These are phyloP conservation scores for Globisporangium orthogonon DNA, from an alignment of 352 stramenopile genomes.

Conservation along the genomic window DNA sequence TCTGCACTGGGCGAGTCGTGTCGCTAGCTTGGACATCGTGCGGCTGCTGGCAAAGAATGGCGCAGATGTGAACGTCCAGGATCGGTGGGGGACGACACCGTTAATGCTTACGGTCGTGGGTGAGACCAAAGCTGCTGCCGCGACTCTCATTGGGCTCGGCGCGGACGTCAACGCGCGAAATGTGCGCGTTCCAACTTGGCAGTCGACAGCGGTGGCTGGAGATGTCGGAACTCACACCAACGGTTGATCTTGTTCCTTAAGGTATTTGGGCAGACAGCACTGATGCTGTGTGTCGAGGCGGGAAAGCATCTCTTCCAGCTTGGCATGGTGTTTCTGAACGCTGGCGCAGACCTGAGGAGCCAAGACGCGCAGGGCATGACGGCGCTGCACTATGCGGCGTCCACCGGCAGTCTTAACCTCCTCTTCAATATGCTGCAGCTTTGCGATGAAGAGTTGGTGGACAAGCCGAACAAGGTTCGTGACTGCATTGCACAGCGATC, in stretches of 20 bases:
- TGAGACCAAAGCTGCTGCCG: conserved; percentile 46
- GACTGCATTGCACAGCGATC: neutral
- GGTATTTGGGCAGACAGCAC: conserved; percentile 66
- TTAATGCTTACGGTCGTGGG: conserved; percentile 77
- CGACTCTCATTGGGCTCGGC: conserved; percentile 66
- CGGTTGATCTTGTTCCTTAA: conserved; percentile 10
- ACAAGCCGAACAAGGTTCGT: conserved; percentile 53
- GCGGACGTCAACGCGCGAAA: conserved; percentile 64
- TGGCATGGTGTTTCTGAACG: conserved; percentile 71
- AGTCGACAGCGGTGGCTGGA: neutral
- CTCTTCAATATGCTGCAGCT: conserved; percentile 60
- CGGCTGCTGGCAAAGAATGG: conserved; percentile 73
- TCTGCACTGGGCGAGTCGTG: conserved; percentile 71
- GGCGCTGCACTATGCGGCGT: conserved; percentile 57
- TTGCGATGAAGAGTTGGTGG: conserved; percentile 42
- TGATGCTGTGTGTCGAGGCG: conserved; percentile 67
- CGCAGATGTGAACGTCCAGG: conserved; percentile 64
- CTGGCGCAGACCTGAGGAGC: conserved; percentile 42
- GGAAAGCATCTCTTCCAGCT: conserved; percentile 55
- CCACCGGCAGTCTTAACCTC: conserved; percentile 48
- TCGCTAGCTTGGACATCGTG: conserved; percentile 69
- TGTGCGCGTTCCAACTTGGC: conserved; percentile 19
- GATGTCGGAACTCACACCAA: neutral
- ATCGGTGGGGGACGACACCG: conserved; percentile 69
- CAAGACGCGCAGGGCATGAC: conserved; percentile 77